These are phyloP conservation scores for Fagopyrum tataricum DNA, from an alignment of 148 eudicot species.

Conservation along the genomic window DNA sequence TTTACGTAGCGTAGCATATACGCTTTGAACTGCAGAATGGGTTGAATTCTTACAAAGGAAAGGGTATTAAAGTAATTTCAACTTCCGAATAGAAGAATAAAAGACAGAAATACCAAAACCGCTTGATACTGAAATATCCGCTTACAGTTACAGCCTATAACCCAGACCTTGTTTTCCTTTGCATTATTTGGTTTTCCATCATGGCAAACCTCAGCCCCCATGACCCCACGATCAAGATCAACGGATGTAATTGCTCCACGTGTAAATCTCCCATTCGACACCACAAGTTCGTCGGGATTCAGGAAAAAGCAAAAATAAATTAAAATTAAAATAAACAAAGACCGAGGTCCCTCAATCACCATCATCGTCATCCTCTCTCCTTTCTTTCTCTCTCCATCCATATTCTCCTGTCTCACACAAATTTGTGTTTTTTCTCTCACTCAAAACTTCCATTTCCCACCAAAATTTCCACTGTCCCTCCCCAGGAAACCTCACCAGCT, in stretches of 20 bases:
- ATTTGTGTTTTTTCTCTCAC: conserved; percentile 19
- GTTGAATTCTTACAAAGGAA: not conserved
- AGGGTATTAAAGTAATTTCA: not conserved
- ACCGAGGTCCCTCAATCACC: conserved; percentile 5
- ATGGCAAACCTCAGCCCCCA: not conserved
- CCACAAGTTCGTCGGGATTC: not conserved
- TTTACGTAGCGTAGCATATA: too few species aligned
- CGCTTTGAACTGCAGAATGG: too few species aligned
- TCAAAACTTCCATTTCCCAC: conserved; percentile 11
- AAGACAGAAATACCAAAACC: not conserved
- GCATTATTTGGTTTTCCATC: conserved; percentile 3
- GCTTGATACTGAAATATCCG: not conserved
- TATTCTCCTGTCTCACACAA: conserved; percentile 6
- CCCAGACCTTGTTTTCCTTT: not conserved
- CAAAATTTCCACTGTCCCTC: conserved; percentile 8
- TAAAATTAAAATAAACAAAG: conserved; percentile 7
- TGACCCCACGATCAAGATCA: not conserved
- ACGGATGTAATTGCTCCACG: not conserved
- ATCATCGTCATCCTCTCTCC: conserved; percentile 7
- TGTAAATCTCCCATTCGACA: not conserved
- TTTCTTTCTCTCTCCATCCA: not conserved
- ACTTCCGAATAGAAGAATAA: not conserved
- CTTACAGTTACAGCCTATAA: not conserved
- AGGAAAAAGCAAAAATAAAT: not conserved
- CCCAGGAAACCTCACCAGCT: conserved; percentile 2